phyloP scores from a whole-genome alignment of 164 flowering plant genomes.

The Stephania cephalantha region DNA sequence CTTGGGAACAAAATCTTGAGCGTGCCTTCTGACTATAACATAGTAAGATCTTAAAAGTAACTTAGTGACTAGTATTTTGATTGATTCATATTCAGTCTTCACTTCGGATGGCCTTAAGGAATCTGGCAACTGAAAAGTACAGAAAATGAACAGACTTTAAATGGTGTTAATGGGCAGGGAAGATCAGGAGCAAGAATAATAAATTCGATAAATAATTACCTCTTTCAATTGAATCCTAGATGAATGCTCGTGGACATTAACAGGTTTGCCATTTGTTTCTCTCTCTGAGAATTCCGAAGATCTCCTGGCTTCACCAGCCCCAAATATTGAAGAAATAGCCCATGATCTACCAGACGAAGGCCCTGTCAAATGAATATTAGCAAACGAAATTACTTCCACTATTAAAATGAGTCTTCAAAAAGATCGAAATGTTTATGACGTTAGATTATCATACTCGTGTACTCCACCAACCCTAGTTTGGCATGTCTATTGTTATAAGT shows the following conservation, averaged over 20 bases:
- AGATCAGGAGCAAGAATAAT: neutral
- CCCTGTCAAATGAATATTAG: conserved; percentile 1
- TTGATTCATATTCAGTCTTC: conserved; percentile 26
- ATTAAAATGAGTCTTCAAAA: neutral
- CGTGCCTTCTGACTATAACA: conserved; percentile 43
- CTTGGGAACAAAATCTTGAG: conserved; percentile 49
- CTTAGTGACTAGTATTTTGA: conserved; percentile 34
- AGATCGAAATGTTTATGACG: neutral
- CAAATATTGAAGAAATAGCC: conserved; percentile 33
- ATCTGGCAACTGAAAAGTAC: conserved; percentile 27
- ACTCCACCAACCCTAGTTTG: too few relatives aligned
- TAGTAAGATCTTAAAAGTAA: conserved; percentile 42
- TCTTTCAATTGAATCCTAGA: conserved; percentile 29
- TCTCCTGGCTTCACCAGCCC: conserved; percentile 12
- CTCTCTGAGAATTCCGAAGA: conserved; percentile 14
- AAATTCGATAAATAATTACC: conserved; percentile 18
- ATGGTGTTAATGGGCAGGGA: neutral
- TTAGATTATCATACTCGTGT: too few relatives aligned
- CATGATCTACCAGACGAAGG: conserved; percentile 21
- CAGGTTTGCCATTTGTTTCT: conserved; percentile 14
- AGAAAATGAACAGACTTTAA: neutral
- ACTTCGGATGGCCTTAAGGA: conserved; percentile 28
- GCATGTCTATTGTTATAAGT: too few relatives aligned
- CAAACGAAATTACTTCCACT: too few relatives aligned
- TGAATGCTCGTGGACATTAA: conserved; percentile 10